Conservation (phyloP, 352 stramenopile genomes). For the Phytophthora gonapodyides region DNA sequence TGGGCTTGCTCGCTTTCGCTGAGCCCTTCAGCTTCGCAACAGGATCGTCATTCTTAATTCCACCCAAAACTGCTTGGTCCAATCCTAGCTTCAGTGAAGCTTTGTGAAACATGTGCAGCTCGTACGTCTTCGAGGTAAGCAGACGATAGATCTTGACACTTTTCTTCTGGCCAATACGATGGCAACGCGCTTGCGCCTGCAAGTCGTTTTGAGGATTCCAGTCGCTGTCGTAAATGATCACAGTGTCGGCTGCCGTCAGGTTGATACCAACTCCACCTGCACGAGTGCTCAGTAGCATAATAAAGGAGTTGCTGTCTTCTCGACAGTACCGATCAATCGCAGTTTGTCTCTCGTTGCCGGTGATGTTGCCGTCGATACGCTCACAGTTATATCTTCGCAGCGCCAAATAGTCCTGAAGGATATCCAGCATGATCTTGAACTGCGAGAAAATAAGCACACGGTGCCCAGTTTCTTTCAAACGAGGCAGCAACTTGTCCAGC, state of each 20-base stretch:
- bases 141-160: slow-evolving; percentile 94
- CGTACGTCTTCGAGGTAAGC: slow-evolving; percentile 92
- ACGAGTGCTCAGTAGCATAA: slow-evolving; percentile 98
- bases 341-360: slow-evolving; percentile 94
- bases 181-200: slow-evolving; percentile 91
- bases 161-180: slow-evolving; percentile 94
- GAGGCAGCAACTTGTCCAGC: slow-evolving; percentile 98
- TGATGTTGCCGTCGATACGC: slow-evolving; percentile 99
- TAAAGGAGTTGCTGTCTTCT: slow-evolving; percentile 82
- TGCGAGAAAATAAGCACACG: slow-evolving; percentile 99
- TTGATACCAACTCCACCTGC: slow-evolving; percentile 99
- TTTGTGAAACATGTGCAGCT: slow-evolving; percentile 94
- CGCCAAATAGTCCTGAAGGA: slow-evolving; percentile 98
- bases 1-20: slow-evolving; percentile 42
- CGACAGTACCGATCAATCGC: slow-evolving; percentile 93
- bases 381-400: slow-evolving; percentile 94
- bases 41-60: slow-evolving; percentile 75
- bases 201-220: slow-evolving; percentile 98
- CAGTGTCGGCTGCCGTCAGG: slow-evolving; percentile 88
- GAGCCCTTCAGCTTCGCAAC: slow-evolving; percentile 47
- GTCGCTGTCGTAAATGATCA: slow-evolving; percentile 98
- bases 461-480: slow-evolving; percentile 95
- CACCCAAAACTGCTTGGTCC: slow-evolving; percentile 91
- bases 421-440: slow-evolving; percentile 99
- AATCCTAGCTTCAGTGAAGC: slow-evolving; percentile 92